Base-by-base conservation (phyloP, 768 basidiomycete genomes). In the Panaeolus papilionaceus region DNA sequence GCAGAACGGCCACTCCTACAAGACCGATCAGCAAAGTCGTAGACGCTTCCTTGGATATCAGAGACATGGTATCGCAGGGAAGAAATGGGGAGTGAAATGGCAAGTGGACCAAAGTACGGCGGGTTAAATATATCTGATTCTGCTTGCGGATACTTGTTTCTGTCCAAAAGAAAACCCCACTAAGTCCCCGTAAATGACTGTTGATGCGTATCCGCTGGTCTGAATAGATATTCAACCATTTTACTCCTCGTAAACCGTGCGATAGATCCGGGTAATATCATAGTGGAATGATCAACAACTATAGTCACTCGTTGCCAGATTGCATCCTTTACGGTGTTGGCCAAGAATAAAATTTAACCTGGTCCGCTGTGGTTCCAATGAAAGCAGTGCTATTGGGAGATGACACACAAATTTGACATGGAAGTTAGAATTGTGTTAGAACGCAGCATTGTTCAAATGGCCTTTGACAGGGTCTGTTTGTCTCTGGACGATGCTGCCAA, bases 1-100 rank as follows among this genome's bases (percentile, higher is more conserved):
- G 69, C 10, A 70, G 45, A 4, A 66, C 39, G 38, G 68, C 33
- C n/a, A 69, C 23, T 28, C 66, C 68, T 38, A 64, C 54, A 28
- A 58, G 33, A 4, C 54, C 54, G 16, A 58, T 28, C 28, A 58
- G 54, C 3, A 58, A 28, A 23, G 54, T 58, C 11, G 54, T 33
- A 8, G 54, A 12, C 4, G 14, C 54, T 58, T 58, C 54, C 54
- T 58, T 58, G 1, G 54, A 58, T 58, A 58, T 58, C 54, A 58
- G 14, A 58, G 26, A 12, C 54, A 58, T 58, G 26, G 54, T 58
- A 58, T 12, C 28, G 54, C 33, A 58, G 54, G 54, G 14, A 16
- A 33, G 54, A 58, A 26, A 33, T 28, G 26, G 54, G 54, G 54
- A 10, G 28, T 16, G 26, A 33, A 58, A 58, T 37, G 54, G 12